A percentile compares a stretch with the other conserved stretches of the same genome.
phyloP scores from a whole-genome alignment of 2,329 filamentous ascomycete species.

The Cadophora sp. region DNA sequence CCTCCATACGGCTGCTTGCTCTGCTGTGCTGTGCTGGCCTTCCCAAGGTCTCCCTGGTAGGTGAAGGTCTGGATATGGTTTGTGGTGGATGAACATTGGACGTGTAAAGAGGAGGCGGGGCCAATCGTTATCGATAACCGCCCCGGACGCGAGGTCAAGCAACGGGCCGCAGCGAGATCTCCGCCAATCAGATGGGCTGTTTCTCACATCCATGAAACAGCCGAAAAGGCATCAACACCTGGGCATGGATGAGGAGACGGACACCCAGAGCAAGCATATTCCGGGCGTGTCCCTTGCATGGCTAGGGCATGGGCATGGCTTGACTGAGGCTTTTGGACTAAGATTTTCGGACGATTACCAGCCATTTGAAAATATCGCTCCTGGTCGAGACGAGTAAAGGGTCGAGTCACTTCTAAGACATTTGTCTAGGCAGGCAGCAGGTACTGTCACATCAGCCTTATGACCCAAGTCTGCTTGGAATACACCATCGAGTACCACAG shows the following conservation, averaged over 20 bases:
- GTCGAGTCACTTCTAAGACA: slow-evolving; percentile 17
- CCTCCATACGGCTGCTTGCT: no score
- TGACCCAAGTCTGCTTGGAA: slow-evolving; percentile 6
- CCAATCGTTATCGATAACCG: slow-evolving; percentile 27
- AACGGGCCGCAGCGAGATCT: slow-evolving; percentile 19
- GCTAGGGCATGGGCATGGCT: neutral
- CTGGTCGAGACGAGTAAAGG: neutral
- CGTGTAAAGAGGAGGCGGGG: slow-evolving; percentile 27
- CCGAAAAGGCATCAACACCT: slow-evolving; percentile 1
- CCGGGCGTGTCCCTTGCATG: slow-evolving; percentile 26
- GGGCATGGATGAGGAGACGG: no score
- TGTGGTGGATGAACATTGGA: slow-evolving; percentile 16
- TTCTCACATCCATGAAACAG: slow-evolving; percentile 19
- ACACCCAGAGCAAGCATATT: neutral
- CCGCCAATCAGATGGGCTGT: slow-evolving; percentile 20
- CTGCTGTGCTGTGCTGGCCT: slow-evolving; percentile 26
- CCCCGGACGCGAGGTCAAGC: slow-evolving; percentile 10
- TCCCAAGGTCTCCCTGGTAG: slow-evolving; percentile 22
- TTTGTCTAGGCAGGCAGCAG: slow-evolving; percentile 9
- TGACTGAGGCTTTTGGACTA: neutral
- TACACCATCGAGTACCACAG: neutral
- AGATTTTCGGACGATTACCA: slow-evolving; percentile 19
- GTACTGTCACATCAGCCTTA: slow-evolving; percentile 10
- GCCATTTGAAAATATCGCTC: slow-evolving; percentile 16
- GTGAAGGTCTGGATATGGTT: slow-evolving; percentile 11